phyloP scores from a whole-genome alignment of 2,329 filamentous ascomycete species.

The Aspergillus texensis region DNA sequence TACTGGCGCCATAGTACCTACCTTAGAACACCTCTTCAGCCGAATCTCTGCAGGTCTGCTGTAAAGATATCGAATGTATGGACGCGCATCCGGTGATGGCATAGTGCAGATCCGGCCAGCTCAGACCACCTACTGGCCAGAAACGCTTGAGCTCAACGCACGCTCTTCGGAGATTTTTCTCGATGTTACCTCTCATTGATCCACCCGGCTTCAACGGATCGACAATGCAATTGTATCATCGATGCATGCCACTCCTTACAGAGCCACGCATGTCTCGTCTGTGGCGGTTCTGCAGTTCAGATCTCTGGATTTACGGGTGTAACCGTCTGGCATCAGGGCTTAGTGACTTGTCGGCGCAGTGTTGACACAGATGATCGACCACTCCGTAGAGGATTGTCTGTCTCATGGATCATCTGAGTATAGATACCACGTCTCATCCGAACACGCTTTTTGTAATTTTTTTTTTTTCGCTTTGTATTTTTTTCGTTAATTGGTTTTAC shows the following conservation, averaged over 20 bases:
- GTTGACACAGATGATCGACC: not conserved
- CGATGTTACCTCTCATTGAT: not conserved
- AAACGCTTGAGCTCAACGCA: not conserved
- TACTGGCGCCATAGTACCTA: not conserved
- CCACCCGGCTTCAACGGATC: constrained; percentile 3
- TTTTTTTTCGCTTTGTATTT: no score
- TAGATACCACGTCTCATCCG: no score
- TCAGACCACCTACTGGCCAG: not conserved
- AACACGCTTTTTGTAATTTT: no score
- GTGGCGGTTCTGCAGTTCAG: not conserved
- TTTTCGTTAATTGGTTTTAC: no score
- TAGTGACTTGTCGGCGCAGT: not conserved
- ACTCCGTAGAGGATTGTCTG: not conserved
- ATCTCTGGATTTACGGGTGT: constrained; percentile 9
- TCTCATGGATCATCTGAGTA: not conserved
- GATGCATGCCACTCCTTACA: not conserved
- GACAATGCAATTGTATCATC: constrained; percentile 9
- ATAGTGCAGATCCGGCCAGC: constrained; percentile 1
- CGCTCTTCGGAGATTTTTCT: constrained; percentile 7
- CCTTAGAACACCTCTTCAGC: not conserved
- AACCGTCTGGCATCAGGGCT: constrained; percentile 3
- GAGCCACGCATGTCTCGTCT: not conserved
- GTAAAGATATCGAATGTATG: not conserved
- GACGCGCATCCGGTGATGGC: not conserved
- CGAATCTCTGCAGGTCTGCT: not conserved